These are phyloP conservation scores for Nakaseomyces delphensis DNA, from an alignment of 1,139 yeast species.

Conservation along the genomic window DNA sequence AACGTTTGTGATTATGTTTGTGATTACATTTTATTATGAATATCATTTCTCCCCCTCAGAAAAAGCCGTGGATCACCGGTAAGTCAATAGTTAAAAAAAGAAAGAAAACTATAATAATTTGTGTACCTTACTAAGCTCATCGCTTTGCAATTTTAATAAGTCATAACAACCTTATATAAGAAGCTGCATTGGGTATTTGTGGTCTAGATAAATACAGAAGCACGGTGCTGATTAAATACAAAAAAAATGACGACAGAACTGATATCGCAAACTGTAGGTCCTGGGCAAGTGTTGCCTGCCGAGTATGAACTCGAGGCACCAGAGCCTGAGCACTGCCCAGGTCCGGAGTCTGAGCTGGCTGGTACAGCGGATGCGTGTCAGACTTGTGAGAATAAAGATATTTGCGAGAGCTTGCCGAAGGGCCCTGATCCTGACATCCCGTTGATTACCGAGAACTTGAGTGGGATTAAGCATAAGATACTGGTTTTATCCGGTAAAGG, in stretches of 20 bases:
- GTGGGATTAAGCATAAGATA: conserved; percentile 69
- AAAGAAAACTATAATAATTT: not conserved
- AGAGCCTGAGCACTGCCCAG: conserved; percentile 97
- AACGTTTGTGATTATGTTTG: no score
- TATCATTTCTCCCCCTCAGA: no score
- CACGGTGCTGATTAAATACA: not conserved
- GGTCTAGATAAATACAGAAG: not conserved
- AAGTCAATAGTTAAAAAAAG: no score
- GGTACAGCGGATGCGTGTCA: conserved; percentile 90
- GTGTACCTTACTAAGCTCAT: conserved; percentile 2
- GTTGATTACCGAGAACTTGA: conserved; percentile 57
- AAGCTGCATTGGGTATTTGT: not conserved
- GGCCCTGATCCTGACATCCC: conserved; percentile 96
- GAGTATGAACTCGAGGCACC: conserved; percentile 35
- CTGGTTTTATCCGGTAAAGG: conserved; percentile 92
- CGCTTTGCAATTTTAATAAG: no score
- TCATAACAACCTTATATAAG: no score
- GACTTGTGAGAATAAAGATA: conserved; percentile 89
- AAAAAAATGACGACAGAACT: not conserved
- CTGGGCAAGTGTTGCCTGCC: conserved; percentile 18
- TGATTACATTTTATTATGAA: no score
- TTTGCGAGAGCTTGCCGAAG: conserved; percentile 80
- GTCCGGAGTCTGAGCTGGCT: conserved; percentile 89
- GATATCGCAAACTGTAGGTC: not conserved
- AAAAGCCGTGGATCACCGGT: no score